Percentiles rank a stretch among this genome's conserved stretches.
These are phyloP conservation scores for Lagenidium giganteum DNA, from an alignment of 352 stramenopile genomes.

Conservation along the genomic window DNA sequence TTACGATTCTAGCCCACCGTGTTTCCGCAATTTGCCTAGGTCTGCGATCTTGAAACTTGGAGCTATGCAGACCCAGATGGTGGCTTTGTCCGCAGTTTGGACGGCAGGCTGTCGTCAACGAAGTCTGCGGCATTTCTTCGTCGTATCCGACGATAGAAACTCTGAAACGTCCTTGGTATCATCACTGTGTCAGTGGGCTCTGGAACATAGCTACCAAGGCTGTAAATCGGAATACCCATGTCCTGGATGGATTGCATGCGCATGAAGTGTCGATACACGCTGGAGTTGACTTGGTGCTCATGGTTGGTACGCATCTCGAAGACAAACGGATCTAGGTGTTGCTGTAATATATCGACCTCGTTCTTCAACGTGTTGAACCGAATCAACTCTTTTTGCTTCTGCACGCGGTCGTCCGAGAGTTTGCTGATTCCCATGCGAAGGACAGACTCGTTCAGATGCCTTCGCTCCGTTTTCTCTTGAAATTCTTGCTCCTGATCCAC, in stretches of 20 bases:
- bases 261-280: conserved; percentile 67
- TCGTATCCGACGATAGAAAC: conserved; percentile 44
- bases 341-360: conserved; percentile 77
- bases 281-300: conserved; percentile 56
- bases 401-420: conserved; percentile 46
- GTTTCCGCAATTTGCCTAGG: not conserved
- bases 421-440: conserved; percentile 55
- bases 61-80: too few species aligned
- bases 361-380: conserved; percentile 69
- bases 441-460: conserved; percentile 30
- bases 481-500: conserved; percentile 28
- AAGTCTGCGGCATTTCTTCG: conserved; percentile 50
- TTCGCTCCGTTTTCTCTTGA: conserved; percentile 20
- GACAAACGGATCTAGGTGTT: conserved; percentile 63
- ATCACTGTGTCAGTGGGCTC: conserved; percentile 50
- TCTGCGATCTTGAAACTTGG: not conserved
- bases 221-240: conserved; percentile 77
- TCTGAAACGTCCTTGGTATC: conserved; percentile 32
- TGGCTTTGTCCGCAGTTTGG: conserved; percentile 7
- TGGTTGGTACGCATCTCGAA: conserved; percentile 45
- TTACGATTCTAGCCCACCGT: conserved; percentile 13
- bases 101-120: conserved; percentile 39
- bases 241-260: conserved; percentile 62
- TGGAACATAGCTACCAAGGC: conserved; percentile 37
- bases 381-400: conserved; percentile 46